Conservation (phyloP, 2,329 filamentous ascomycete species). For the Diaporthe citri region DNA sequence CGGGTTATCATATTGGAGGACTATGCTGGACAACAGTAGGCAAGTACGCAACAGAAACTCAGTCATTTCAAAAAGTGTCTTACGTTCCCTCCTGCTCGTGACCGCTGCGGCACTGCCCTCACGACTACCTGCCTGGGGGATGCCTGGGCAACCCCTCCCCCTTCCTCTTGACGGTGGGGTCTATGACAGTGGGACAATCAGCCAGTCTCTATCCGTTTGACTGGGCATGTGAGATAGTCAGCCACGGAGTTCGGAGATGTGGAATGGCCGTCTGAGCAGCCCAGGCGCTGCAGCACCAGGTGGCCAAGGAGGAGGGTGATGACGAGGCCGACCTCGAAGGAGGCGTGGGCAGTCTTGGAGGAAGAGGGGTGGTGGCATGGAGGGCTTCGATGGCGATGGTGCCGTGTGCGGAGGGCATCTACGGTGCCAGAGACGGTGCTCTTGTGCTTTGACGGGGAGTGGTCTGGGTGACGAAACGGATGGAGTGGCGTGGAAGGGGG, state of each 20-base stretch:
- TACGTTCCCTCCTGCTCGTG: slow-evolving; percentile 10
- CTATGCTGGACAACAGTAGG: slow-evolving; percentile 25
- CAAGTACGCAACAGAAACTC: slow-evolving; percentile 28
- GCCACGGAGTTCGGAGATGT: neutral
- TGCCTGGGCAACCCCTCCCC: neutral
- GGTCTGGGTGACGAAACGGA: slow-evolving; percentile 14
- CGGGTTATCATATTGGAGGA: neutral
- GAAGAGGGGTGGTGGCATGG: neutral
- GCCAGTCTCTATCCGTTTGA: neutral
- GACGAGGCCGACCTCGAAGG: neutral
- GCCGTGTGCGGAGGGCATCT: neutral
- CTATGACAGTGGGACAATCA: neutral
- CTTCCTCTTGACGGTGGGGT: neutral
- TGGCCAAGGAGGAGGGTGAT: neutral
- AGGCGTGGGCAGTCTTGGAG: neutral
- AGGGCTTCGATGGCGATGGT: slow-evolving; percentile 2
- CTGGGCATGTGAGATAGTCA: neutral
- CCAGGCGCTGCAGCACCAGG: neutral
- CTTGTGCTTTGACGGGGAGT: slow-evolving; percentile 6
- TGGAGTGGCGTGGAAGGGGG: slow-evolving; percentile 9
- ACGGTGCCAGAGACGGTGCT: slow-evolving; percentile 14
- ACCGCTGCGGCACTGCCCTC: neutral
- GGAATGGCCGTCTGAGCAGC: neutral
- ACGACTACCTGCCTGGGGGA: neutral
- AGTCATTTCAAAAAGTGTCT: slow-evolving; percentile 1